Base-by-base conservation (phyloP, 768 basidiomycete genomes). In the Amyloporia xantha region DNA sequence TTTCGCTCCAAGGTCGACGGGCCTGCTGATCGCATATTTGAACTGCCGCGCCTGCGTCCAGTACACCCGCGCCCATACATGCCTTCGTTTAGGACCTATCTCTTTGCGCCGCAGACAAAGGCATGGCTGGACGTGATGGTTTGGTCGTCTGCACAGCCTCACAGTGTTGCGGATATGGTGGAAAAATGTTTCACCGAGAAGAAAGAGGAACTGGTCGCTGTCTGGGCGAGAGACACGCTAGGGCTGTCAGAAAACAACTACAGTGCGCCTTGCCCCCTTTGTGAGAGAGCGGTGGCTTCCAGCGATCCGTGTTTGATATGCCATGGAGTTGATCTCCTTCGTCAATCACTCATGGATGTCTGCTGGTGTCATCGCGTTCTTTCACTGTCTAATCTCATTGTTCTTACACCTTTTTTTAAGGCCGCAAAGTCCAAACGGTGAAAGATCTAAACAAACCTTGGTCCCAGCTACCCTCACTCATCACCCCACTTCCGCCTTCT, bases 111-210 rank as follows among this genome's bases (percentile, higher is more conserved):
- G 0, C 55, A 69, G 15, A 87, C 82, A n/a, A 69, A 65, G 27
- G 57, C 59, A 12, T 89, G 86, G 84, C 72, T 91, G 17, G 86
- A 90, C 50, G 81, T 84, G 3, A 91, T 91, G 85, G 77, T 93
- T 3, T 93, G 90, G 90, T 87, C 84, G 59, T 87, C 84, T 2
- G 90, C 90, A 3, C 86, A 90, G 59, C 86, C 88, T 1, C 82
- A 82, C 43, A 88, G 78, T 59, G 89, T 90, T 7, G 63, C 67
- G 0, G 81, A 83, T 55, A 91, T 92, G 90, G 83, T 86, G 0
- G 62, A 75, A 19, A 71, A 69, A 28, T 73, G 75, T 27, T 89
- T 91, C 60, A 77, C 71, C 10, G 57, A 66, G 4, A 46, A 63
- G 0, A 59, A 65, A 23, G 66, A 66, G 44, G 57, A 62, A 15